Conservation (phyloP, 2,329 filamentous ascomycete species). For the Hirsutella thompsonii region DNA sequence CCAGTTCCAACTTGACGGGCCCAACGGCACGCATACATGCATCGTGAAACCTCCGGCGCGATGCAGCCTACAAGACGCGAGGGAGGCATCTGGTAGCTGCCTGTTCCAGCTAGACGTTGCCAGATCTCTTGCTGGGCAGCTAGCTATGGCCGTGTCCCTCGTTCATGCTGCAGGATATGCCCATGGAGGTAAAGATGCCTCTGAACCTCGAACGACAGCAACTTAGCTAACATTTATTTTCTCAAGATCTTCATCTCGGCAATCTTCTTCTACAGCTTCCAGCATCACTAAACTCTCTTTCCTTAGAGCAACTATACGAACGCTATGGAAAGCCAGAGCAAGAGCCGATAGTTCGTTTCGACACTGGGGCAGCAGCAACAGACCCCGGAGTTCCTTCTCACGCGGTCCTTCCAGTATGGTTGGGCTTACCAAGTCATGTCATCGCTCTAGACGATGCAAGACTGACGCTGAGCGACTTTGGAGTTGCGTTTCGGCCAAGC, state of each 20-base stretch:
- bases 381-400: conserved; percentile 16
- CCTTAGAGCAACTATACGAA: conserved; percentile 13
- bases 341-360: conserved; percentile 9
- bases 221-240: neutral
- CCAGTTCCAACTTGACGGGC: conserved; percentile 11
- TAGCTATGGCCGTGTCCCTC: conserved; percentile 16
- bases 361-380: conserved; percentile 4
- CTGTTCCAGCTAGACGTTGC: conserved; percentile 14
- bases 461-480: conserved; percentile 19
- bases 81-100: conserved; percentile 5
- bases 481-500: conserved; percentile 17
- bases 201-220: neutral
- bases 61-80: conserved; percentile 12
- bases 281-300: conserved; percentile 9
- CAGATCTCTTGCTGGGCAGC: conserved; percentile 14
- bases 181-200: conserved; percentile 15
- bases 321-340: conserved; percentile 11
- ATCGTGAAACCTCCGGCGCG: conserved; percentile 12
- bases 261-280: conserved; percentile 18
- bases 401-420: conserved; percentile 17
- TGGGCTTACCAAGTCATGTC: conserved; percentile 18
- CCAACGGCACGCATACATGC: conserved; percentile 17
- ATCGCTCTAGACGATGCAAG: conserved; percentile 13
- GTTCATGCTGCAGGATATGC: conserved; percentile 15
- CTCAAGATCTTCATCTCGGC: conserved; percentile 18